These are phyloP conservation scores for Candida bentonensis DNA, from an alignment of 805 yeast species.

Conservation along the genomic window DNA sequence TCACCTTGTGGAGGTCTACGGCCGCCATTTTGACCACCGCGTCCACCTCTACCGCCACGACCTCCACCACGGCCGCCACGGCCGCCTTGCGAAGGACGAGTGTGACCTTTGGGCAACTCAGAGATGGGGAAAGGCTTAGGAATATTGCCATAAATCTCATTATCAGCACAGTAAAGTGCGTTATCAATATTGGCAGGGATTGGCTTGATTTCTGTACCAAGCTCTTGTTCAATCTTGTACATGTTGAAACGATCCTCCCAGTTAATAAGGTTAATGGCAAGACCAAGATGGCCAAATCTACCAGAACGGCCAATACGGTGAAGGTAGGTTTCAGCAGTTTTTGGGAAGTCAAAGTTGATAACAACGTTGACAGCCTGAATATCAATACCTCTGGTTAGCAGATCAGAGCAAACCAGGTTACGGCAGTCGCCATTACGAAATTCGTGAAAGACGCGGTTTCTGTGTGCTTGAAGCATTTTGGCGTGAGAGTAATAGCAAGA, in stretches of 20 bases:
- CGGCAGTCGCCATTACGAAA: constrained; percentile 97
- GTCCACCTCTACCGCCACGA: not conserved
- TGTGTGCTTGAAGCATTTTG: constrained; percentile 90
- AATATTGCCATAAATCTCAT: constrained; percentile 40
- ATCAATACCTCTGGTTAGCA: constrained; percentile 95
- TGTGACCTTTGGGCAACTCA: constrained; percentile 13
- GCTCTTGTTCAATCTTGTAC: constrained; percentile 90
- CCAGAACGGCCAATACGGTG: constrained; percentile 99
- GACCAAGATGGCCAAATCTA: constrained; percentile 95
- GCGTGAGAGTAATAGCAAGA: constrained; percentile 97
- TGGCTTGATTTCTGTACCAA: constrained; percentile 94
- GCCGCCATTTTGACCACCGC: not conserved
- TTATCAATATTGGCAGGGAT: constrained; percentile 90
- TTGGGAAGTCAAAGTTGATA: constrained; percentile 96
- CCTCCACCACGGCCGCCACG: not conserved
- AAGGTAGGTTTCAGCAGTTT: constrained; percentile 90
- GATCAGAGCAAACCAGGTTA: constrained; percentile 91
- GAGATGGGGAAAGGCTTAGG: constrained; percentile 85
- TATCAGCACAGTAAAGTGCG: constrained; percentile 74
- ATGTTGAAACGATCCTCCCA: constrained; percentile 93
- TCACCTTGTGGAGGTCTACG: not conserved
- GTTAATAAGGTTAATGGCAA: constrained; percentile 90
- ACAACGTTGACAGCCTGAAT: constrained; percentile 98
- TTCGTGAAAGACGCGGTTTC: constrained; percentile 97
- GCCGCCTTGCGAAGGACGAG: not conserved